A percentile compares a stretch with the other conserved stretches of the same genome.
Evolutionary conservation across 192 early-diverging fungal species (phyloP).

Genomic region (Spizellomyces punctatus): DNA sequence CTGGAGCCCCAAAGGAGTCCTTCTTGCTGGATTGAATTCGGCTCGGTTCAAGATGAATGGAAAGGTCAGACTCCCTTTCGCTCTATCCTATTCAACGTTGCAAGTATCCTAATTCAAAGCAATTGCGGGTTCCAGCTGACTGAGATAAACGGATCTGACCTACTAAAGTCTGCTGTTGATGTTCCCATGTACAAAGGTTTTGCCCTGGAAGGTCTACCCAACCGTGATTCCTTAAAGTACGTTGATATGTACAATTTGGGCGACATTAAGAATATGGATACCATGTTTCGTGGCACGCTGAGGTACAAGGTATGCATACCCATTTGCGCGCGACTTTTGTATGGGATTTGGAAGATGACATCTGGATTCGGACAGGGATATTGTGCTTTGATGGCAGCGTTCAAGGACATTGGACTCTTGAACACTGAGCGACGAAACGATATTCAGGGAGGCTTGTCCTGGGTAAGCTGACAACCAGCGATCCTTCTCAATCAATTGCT

Average conservation of each 20-base stretch:
- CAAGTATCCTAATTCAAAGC: not conserved
- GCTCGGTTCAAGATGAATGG: conserved; percentile 81
- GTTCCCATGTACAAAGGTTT: conserved; percentile 87
- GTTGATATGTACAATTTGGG: conserved; percentile 82
- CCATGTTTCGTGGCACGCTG: conserved; percentile 95
- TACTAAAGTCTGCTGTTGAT: conserved; percentile 73
- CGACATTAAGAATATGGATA: conserved; percentile 68
- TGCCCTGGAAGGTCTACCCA: conserved; percentile 90
- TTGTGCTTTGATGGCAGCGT: conserved; percentile 80
- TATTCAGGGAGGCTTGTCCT: conserved; percentile 27
- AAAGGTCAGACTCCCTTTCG: conserved; percentile 43
- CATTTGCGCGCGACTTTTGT: conserved; percentile 19
- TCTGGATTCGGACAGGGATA: conserved; percentile 62
- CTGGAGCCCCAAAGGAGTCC: conserved; percentile 87
- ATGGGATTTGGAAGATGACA: conserved; percentile 2
- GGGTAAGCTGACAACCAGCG: conserved; percentile 14
- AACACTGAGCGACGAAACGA: conserved; percentile 48
- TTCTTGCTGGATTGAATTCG: conserved; percentile 85
- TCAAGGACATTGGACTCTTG: conserved; percentile 80
- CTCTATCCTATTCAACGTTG: not conserved
- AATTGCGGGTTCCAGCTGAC: conserved; percentile 43
- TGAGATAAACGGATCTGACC: conserved; percentile 64
- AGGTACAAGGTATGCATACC: conserved; percentile 60
- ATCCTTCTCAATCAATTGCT: not conserved
- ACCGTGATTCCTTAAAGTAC: conserved; percentile 92